Base-by-base conservation (phyloP, 305 asterid species). In the Fraxinus baroniana region DNA sequence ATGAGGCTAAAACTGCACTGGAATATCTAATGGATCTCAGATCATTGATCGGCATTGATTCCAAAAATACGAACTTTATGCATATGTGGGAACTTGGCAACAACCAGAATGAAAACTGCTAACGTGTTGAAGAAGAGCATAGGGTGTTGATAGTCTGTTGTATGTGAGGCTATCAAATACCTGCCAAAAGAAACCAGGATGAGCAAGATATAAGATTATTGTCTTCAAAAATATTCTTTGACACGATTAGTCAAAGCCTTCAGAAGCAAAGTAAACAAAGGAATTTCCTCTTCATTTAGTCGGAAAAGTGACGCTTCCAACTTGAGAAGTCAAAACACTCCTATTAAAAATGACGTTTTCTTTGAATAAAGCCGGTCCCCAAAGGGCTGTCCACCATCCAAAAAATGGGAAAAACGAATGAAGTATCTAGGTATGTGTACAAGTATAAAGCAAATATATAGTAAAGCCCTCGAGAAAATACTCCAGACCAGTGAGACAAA, bases 11-110 rank as follows among this genome's bases (percentile, higher is more conserved):
- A 78, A 24, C 79, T 62, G 79, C 71, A 70, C 9, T 83, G 79
- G 5, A 55, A 30, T 41, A 60, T 37, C 3, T 33, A 5, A 46
- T 22, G 78, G 72, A 72, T 68, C 82, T 37, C 74, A 26, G 78
- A 62, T 88, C 81, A 87, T 83, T 87, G 90, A n/a, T 86, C 92
- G 1, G 89, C 93, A 74, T 90, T 88, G 81, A 90, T 90, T 79
- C 93, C 91, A 82, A 90, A 90, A 75, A 90, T 87, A 77, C 93
- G 90, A 30, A 90, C 93, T 86, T 88, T 90, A 87, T 88, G 93
- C 91, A 88, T 88, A 64, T 86, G 78, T 20, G 93, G 91, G 78
- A 90, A 90, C 87, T 90, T 90, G 55, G 92, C 92, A 26, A 90
- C 90, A 64, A 90, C 91, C 78, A 88, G 86, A 83, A 90, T 32